Evolutionary conservation across 805 yeast species (phyloP), one percentile per base, ranked within the genome.

Genomic region (Barnettozyma populi): DNA sequence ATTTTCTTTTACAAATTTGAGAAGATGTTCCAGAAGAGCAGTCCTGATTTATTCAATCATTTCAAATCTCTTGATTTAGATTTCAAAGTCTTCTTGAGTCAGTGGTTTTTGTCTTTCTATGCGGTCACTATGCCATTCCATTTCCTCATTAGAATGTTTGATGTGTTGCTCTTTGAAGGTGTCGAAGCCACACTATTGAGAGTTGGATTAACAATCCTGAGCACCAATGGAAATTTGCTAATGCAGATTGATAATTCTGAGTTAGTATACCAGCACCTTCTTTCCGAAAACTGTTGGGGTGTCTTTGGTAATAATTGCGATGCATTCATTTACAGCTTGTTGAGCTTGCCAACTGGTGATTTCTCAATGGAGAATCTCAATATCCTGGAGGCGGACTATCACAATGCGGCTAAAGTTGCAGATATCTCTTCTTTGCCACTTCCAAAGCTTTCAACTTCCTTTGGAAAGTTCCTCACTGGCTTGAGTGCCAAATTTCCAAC

Each of bases 71-170:
- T 67, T 5, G 63, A 61, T 46, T 72, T 67, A 55, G 82, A 68
- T 56, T 65, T 67, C 55, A 73, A 68, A 50, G 74, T 66, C 41
- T 79, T 72, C 60, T 69, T 80, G n/a, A 74, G 74, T 43, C 86
- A 82, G 58, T 81, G 87, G 87, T 80, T 84, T 71, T 60, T 81
- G 42, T 76, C 84, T 1, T 74, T 80, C 51, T 74, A 72, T 52
- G 78, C 83, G 2, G 77, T 78, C 29, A 81, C 82, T 37, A 71
- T 81, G n/a, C 86, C 86, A 1, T 72, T 66, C 62, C 70, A 48
- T 55, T 78, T 66, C 69, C 71, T 65, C 57, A 74, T 69, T 53
- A 75, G 66, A 61, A 70, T 62, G 63, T 80, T 71, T 73, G 85
- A 70, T 66, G 67, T 66, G 57, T 75, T 68, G 62, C 71, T 64